A percentile compares a stretch with the other conserved stretches of the same genome.
Evolutionary conservation across 805 yeast species (phyloP).

Genomic region (Lachancea lanzarotensis): DNA sequence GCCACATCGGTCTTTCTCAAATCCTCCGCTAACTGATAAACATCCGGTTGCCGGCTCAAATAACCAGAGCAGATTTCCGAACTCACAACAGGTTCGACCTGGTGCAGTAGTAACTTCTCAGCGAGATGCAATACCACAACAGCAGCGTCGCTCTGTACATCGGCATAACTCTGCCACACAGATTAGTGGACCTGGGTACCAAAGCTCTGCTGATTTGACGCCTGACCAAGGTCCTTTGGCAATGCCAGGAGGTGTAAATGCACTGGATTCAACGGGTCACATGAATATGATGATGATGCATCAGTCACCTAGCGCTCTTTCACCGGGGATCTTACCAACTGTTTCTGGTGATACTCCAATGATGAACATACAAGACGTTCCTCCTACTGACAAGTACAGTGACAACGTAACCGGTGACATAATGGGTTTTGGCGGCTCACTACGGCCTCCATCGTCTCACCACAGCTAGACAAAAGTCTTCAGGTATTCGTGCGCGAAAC

Average conservation of each 20-base stretch:
- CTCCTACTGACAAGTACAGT: background rate
- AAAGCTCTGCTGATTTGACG: background rate
- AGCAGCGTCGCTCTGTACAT: background rate
- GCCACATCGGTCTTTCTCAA: background rate
- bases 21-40: background rate
- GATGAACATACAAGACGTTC: background rate
- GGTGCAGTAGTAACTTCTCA: background rate
- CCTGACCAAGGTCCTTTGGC: background rate
- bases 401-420: background rate
- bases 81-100: background rate
- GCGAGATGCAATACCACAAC: background rate
- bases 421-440: slow-evolving; percentile 1
- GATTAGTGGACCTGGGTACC: background rate
- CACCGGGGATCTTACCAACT: background rate
- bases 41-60: background rate
- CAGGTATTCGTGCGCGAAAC: background rate
- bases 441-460: slow-evolving; percentile 2
- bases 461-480: background rate
- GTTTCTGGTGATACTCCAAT: background rate
- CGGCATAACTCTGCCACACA: background rate
- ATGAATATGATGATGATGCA: slow-evolving; percentile 11
- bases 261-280: slow-evolving; percentile 3
- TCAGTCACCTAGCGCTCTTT: slow-evolving; percentile 4
- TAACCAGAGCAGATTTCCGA: background rate
- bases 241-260: background rate